Percentiles rank a stretch among this genome's conserved stretches.
Conservation (phyloP, 2,329 filamentous ascomycete genomes). For the Cladosporium sp. region DNA sequence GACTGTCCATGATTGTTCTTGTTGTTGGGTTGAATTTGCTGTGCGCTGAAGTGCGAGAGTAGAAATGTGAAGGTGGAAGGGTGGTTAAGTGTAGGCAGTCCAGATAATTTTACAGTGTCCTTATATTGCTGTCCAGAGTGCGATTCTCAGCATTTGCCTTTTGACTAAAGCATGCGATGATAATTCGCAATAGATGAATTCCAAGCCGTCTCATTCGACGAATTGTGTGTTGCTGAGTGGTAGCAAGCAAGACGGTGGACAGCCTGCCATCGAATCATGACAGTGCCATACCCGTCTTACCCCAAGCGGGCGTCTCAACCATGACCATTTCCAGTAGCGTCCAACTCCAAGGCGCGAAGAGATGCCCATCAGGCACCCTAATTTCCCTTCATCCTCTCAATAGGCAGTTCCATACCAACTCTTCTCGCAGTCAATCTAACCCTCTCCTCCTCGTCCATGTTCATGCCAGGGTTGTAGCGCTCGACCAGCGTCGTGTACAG, state of each 20-base stretch:
- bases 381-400: conserved; percentile 39
- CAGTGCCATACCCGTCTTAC: not conserved
- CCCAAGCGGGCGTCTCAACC: not conserved
- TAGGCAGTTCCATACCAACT: conserved; percentile 84
- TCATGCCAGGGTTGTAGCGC: conserved; percentile 89
- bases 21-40: no score
- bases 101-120: no score
- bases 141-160: no score
- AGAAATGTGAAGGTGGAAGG: no score
- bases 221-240: not conserved
- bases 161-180: no score
- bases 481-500: conserved; percentile 77
- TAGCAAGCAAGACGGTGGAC: not conserved
- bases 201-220: not conserved
- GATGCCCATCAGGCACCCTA: not conserved
- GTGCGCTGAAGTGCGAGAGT: no score
- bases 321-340: not conserved
- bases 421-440: conserved; percentile 77
- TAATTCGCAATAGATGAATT: not conserved
- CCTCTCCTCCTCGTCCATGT: conserved; percentile 77
- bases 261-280: not conserved
- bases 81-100: no score
- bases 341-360: not conserved
- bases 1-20: no score
- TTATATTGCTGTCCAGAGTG: no score